These are phyloP conservation scores for Talaromyces ruber DNA, from an alignment of 495 filamentous ascomycete genomes.

Conservation along the genomic window DNA sequence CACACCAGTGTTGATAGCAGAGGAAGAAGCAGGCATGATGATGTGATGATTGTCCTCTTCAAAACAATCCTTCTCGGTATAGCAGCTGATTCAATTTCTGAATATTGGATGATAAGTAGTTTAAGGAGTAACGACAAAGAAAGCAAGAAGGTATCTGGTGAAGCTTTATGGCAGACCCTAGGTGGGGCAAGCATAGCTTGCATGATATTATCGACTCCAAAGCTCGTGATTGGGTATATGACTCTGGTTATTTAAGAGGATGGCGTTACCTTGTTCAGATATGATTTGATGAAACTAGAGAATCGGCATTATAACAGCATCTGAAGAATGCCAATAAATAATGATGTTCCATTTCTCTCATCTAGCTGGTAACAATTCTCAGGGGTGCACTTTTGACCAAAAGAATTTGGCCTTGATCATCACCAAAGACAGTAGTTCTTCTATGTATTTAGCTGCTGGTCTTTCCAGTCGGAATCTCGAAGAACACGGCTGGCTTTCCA, in stretches of 20 bases:
- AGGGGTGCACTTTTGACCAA: not conserved
- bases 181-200: not conserved
- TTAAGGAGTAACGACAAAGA: not conserved
- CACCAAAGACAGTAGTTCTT: too few relatives aligned
- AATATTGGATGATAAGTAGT: not conserved
- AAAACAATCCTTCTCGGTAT: not conserved
- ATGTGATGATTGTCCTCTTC: not conserved
- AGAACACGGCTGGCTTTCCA: conserved; percentile 61
- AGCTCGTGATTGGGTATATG: not conserved
- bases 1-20: not conserved
- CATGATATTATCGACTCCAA: not conserved
- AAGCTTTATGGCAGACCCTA: not conserved
- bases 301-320: too few relatives aligned
- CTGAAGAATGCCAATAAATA: not conserved
- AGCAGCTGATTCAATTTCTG: not conserved
- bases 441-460: conserved; percentile 2
- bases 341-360: not conserved
- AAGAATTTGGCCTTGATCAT: too few relatives aligned
- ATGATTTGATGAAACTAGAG: not conserved
- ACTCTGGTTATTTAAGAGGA: not conserved
- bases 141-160: not conserved
- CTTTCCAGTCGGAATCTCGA: conserved; percentile 73
- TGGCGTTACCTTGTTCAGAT: not conserved
- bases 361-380: not conserved
- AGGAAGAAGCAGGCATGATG: not conserved